Percentiles rank a stretch among this genome's conserved stretches.
phyloP scores from a whole-genome alignment of 495 filamentous ascomycete genomes.

The Hyaloscypha variabilis region DNA sequence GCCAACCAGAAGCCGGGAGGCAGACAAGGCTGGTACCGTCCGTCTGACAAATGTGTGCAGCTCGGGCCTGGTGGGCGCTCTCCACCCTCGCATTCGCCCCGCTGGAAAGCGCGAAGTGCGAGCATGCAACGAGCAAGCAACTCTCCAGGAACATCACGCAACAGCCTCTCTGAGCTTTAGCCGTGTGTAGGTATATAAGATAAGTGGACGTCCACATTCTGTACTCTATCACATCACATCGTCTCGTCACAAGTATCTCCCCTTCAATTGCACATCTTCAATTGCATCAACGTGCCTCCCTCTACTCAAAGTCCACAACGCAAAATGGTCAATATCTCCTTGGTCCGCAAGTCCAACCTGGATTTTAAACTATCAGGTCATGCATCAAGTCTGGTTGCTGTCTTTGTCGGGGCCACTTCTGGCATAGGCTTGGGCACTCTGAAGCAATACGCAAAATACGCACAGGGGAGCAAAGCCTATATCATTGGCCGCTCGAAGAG shows the following conservation, averaged over 20 bases:
- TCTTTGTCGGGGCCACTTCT: constrained; percentile 45
- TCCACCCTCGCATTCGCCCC: neutral
- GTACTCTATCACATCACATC: too few species aligned
- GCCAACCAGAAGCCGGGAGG: too few species aligned
- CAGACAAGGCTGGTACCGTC: neutral
- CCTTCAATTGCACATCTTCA: neutral
- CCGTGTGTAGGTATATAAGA: neutral
- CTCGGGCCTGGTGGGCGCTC: neutral
- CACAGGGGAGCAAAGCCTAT: constrained; percentile 34
- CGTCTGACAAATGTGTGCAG: neutral
- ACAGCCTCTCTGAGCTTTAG: neutral
- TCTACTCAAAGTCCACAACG: neutral
- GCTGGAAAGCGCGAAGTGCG: neutral
- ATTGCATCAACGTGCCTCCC: neutral
- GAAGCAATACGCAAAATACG: constrained; percentile 36
- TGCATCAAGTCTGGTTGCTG: constrained; percentile 17
- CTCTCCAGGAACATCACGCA: neutral
- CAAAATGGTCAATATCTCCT: constrained; percentile 31
- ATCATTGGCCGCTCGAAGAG: constrained; percentile 46
- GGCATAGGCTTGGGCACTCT: constrained; percentile 46
- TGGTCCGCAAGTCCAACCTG: constrained; percentile 28
- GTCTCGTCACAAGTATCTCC: neutral
- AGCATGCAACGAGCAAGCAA: too few species aligned
- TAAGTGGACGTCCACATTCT: neutral
- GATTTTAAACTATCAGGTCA: constrained; percentile 17